Percentiles rank a stretch among this genome's conserved stretches.
Conservation (phyloP, 306 rosid genomes). For the Calophaca sinica region DNA sequence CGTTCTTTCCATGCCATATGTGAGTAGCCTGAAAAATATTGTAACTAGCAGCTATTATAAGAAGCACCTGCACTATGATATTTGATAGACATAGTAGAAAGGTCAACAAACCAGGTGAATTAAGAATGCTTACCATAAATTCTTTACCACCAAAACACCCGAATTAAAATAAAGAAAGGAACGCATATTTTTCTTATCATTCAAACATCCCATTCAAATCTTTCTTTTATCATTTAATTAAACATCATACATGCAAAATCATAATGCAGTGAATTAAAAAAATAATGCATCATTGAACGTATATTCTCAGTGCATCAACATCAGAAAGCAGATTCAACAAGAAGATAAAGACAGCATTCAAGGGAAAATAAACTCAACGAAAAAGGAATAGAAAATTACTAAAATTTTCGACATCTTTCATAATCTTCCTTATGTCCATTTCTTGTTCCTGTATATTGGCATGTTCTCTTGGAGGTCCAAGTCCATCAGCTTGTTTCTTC, state of each 20-base stretch:
- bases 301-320: slow-evolving; percentile 6
- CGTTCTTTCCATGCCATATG: slow-evolving; percentile 90
- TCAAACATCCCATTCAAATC: background rate
- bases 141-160: background rate
- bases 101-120: slow-evolving; percentile 9
- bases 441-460: background rate
- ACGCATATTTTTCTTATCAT: slow-evolving; percentile 2
- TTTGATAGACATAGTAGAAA: background rate
- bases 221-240: background rate
- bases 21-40: slow-evolving; percentile 53
- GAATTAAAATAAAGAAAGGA: background rate
- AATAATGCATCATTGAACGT: background rate
- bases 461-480: slow-evolving; percentile 26
- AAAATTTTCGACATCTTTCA: slow-evolving; percentile 54
- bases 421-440: slow-evolving; percentile 54
- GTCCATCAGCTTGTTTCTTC: slow-evolving; percentile 36
- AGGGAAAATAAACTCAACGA: slow-evolving; percentile 16
- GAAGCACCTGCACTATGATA: slow-evolving; percentile 16
- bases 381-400: slow-evolving; percentile 30
- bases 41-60: slow-evolving; percentile 34
- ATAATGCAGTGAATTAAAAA: background rate
- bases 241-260: slow-evolving; percentile 3
- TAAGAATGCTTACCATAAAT: background rate
- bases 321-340: background rate
- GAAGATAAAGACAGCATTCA: no score